These are phyloP conservation scores for Beta corolliflora DNA, from an alignment of 179 eudicot genomes.

Conservation along the genomic window DNA sequence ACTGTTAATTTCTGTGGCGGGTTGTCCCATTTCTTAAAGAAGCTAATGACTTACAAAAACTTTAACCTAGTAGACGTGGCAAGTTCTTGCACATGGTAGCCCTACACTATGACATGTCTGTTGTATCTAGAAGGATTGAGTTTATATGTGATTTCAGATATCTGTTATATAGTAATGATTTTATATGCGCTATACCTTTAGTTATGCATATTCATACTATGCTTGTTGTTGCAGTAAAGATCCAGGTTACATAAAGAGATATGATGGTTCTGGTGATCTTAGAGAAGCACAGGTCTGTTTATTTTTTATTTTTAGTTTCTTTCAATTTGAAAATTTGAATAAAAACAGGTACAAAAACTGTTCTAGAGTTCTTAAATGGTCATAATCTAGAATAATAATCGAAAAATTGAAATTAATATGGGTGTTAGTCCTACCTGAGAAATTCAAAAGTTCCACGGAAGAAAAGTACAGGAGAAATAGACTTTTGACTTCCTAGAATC, in stretches of 20 bases:
- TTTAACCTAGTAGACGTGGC: background rate
- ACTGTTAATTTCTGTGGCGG: background rate
- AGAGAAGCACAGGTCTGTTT: slow-evolving; percentile 57
- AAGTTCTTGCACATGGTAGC: background rate
- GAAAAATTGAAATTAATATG: background rate
- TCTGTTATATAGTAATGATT: background rate
- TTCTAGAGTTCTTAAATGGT: background rate
- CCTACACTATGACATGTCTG: background rate
- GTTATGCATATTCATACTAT: background rate
- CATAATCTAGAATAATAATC: background rate
- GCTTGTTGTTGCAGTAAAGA: slow-evolving; percentile 63
- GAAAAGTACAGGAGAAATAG: background rate
- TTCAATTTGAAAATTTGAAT: too few species aligned
- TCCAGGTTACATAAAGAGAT: slow-evolving; percentile 78
- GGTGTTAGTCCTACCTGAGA: background rate
- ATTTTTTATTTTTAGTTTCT: background rate
- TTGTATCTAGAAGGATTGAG: background rate
- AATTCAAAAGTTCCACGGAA: too few species aligned
- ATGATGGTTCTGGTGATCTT: slow-evolving; percentile 33
- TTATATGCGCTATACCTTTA: background rate
- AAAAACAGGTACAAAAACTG: too few species aligned
- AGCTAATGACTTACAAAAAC: background rate
- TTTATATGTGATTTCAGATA: background rate
- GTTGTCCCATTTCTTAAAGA: background rate
- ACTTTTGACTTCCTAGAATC: background rate